Base-by-base conservation (phyloP, 2,329 filamentous ascomycete genomes). In the Neopestalotiopsis clavispora region DNA sequence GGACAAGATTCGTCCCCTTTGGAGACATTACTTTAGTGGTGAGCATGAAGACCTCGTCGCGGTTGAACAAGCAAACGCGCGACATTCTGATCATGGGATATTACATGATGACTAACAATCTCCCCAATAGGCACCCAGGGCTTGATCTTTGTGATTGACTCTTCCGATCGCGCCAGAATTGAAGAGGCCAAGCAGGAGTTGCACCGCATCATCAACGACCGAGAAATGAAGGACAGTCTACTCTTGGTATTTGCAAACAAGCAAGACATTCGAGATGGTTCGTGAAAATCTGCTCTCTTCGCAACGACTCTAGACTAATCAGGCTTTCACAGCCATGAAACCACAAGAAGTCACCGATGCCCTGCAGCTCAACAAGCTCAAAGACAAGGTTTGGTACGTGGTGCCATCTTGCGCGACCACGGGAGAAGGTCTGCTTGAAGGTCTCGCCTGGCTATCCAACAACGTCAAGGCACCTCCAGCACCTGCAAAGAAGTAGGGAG, bases 191-290 rank as follows among this genome's bases (percentile, higher is more conserved):
- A 92, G 76, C 93, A 94, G 80, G 96, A 99, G 82, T 87, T 99
- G 73, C 94, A 98, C 85, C 93, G 95, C 79, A 98, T 98, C 84
- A 94, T 98, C 84, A 96, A 97, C 82, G 96, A 98, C 81, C 91
- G 95, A 73, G 96, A 99, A 87, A 95, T 98, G 90, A 95, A 96
- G 84, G 95, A 98, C 79, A 95, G 94, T 71, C 86, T 98, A 75
- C 85, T 99, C 75, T 85, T 98, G 70, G 95, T 99, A 57, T 98
- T 99, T 81, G 96, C 96, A 78, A 99, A 99, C 87, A 99, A 99
- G 89, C 96, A 98, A 84, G 96, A 99, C 89, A 86, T 98, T 75
- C 86, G 89, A 69, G 93, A 94, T 79, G 90, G 94, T 93, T 83
- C 68, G 86, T 82, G 45, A 67, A 14, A 62, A 30, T 17, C 62